phyloP scores from a whole-genome alignment of 129 eudicot genomes.

The Chrysanthemum lavandulifolium region DNA sequence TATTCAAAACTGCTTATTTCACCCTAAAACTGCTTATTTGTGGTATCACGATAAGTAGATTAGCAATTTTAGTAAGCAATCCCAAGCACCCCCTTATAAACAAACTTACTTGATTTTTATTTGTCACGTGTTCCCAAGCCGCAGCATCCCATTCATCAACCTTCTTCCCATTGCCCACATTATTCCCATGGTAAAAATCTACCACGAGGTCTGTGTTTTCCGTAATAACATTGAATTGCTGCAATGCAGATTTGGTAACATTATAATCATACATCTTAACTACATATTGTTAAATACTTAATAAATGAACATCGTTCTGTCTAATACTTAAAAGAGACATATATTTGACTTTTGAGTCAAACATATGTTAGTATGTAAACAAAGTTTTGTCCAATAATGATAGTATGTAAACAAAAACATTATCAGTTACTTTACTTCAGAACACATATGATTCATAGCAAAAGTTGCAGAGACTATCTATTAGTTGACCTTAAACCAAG shows the following conservation, averaged over 20 bases:
- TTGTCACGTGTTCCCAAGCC: constrained; percentile 59
- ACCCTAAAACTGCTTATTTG: no score
- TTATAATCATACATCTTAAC: background rate
- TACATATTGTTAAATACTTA: background rate
- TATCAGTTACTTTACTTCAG: background rate
- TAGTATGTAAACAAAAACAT: background rate
- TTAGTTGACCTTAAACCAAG: no score
- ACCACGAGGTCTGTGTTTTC: constrained; percentile 54
- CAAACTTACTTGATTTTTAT: constrained; percentile 52
- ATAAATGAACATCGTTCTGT: background rate
- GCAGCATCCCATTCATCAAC: constrained; percentile 62
- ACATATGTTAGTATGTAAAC: background rate
- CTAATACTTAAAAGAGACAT: background rate
- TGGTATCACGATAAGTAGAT: no score
- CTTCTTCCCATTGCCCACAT: constrained; percentile 35
- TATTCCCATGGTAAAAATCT: constrained; percentile 62
- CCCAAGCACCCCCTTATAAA: background rate
- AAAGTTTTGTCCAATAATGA: background rate
- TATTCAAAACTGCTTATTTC: no score
- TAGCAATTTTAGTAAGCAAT: no score
- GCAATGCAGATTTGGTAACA: constrained; percentile 22
- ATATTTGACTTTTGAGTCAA: background rate
- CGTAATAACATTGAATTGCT: constrained; percentile 62
- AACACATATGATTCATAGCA: background rate
- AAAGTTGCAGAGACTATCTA: no score